Percentiles rank a stretch among this genome's conserved stretches.
Evolutionary conservation across 1,284 basidiomycete genomes (phyloP).

Genomic region (Ustilago tritici): DNA sequence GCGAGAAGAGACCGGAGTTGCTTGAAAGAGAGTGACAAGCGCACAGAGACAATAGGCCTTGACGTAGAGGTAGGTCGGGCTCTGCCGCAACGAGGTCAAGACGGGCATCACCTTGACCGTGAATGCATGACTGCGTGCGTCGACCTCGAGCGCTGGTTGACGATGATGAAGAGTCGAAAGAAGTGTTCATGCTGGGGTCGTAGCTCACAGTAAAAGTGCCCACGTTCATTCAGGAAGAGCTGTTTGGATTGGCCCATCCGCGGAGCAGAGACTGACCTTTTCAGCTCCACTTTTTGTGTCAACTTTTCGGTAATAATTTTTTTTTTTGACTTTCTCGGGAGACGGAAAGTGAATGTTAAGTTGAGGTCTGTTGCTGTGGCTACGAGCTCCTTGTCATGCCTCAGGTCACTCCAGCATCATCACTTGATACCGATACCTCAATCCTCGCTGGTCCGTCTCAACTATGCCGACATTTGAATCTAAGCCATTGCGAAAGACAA

Average conservation of each 20-base stretch:
- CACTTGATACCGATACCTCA: neutral
- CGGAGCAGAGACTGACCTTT: neutral
- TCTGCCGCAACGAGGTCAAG: conserved; percentile 53
- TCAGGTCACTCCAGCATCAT: neutral
- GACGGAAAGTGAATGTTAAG: conserved; percentile 2
- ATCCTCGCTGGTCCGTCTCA: neutral
- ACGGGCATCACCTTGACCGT: conserved; percentile 46
- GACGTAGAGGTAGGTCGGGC: conserved; percentile 63
- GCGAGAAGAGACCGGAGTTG: conserved; percentile 60
- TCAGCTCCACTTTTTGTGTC: conserved; percentile 13
- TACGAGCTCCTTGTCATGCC: neutral
- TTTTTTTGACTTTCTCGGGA: conserved; percentile 8
- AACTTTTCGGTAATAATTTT: neutral
- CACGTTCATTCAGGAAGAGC: conserved; percentile 18
- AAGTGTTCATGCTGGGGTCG: neutral
- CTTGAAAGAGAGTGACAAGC: conserved; percentile 63
- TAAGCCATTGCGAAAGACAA: conserved; percentile 44
- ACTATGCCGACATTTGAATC: conserved; percentile 54
- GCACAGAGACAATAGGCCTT: conserved; percentile 64
- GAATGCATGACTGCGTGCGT: conserved; percentile 10
- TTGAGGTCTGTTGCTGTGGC: conserved; percentile 5
- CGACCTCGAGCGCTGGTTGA: neutral
- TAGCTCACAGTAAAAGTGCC: neutral
- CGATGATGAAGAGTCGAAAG: neutral
- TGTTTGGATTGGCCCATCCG: conserved; percentile 1